Evolutionary conservation across 2,329 filamentous ascomycete species (phyloP).

Genomic region (Fusarium cicatricum): DNA sequence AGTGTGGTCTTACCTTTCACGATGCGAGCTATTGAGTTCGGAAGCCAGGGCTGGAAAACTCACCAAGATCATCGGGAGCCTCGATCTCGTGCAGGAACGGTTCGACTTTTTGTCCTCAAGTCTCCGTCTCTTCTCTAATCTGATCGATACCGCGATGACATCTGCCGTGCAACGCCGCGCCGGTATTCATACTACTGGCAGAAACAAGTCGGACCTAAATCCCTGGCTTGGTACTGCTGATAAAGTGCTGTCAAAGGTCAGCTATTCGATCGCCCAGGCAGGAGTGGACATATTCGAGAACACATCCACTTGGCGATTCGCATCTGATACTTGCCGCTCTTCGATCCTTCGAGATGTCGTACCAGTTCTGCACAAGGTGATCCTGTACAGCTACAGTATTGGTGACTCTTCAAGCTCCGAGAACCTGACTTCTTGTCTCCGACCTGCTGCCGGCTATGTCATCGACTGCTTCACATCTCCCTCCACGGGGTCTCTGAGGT

Average conservation of each 20-base stretch:
- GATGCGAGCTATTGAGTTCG: constrained; percentile 80
- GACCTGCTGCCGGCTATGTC: constrained; percentile 77
- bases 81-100: constrained; percentile 79
- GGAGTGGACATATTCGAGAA: constrained; percentile 87
- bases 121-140: constrained; percentile 74
- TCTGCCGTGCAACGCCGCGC: constrained; percentile 73
- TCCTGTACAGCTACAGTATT: constrained; percentile 78
- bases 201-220: constrained; percentile 58
- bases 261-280: constrained; percentile 76
- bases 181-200: constrained; percentile 57
- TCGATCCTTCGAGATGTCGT: constrained; percentile 74
- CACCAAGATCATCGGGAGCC: constrained; percentile 78
- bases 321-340: constrained; percentile 70
- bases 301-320: constrained; percentile 85
- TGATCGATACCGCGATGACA: constrained; percentile 78
- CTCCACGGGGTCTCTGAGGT: constrained; percentile 73
- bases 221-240: constrained; percentile 79
- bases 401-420: constrained; percentile 64
- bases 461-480: constrained; percentile 78
- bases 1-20: constrained; percentile 88
- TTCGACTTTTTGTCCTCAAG: constrained; percentile 81
- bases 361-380: constrained; percentile 73
- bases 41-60: constrained; percentile 81
- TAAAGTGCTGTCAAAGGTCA: constrained; percentile 75
- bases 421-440: constrained; percentile 67